These are phyloP conservation scores for Komagataea norvegica DNA, from an alignment of 1,139 yeast genomes.

Conservation along the genomic window DNA sequence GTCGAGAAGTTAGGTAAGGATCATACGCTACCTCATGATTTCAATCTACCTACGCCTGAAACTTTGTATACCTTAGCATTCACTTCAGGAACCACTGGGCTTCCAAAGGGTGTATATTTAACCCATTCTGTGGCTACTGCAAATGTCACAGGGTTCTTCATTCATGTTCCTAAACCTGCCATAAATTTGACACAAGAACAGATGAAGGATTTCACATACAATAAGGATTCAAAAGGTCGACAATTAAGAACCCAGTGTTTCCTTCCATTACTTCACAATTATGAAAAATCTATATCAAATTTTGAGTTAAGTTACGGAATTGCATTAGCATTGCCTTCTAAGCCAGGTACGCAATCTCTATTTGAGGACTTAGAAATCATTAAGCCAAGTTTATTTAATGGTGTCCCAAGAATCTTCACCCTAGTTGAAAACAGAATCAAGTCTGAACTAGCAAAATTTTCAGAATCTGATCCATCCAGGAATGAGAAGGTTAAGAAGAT, in stretches of 20 bases:
- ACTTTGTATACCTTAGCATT: conserved; percentile 45
- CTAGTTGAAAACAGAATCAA: conserved; percentile 41
- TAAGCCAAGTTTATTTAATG: conserved; percentile 40
- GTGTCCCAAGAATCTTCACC: conserved; percentile 50
- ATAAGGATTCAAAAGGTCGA: conserved; percentile 16
- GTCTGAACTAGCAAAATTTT: conserved; percentile 15
- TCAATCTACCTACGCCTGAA: conserved; percentile 38
- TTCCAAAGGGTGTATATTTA: conserved; percentile 49
- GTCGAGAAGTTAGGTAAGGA: conserved; percentile 37
- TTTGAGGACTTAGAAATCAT: conserved; percentile 40
- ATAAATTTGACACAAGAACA: conserved; percentile 15
- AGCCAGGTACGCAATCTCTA: conserved; percentile 28
- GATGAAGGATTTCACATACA: conserved; percentile 15
- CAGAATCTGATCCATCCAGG: conserved; percentile 24
- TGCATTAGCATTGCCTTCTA: conserved; percentile 30
- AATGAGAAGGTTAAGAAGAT: conserved; percentile 29
- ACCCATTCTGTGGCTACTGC: conserved; percentile 41
- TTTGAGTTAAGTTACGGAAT: conserved; percentile 26
- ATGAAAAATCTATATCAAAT: conserved; percentile 30
- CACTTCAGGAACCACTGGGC: conserved; percentile 53
- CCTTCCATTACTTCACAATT: conserved; percentile 48
- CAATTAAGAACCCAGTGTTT: conserved; percentile 28
- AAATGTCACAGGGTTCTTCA: conserved; percentile 31
- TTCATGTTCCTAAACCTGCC: conserved; percentile 27
- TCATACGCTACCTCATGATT: conserved; percentile 31